A percentile compares a stretch with the other conserved stretches of the same genome.
Conservation (phyloP, 164 flowering plant species). For the Magnolia kwangsiensis region DNA sequence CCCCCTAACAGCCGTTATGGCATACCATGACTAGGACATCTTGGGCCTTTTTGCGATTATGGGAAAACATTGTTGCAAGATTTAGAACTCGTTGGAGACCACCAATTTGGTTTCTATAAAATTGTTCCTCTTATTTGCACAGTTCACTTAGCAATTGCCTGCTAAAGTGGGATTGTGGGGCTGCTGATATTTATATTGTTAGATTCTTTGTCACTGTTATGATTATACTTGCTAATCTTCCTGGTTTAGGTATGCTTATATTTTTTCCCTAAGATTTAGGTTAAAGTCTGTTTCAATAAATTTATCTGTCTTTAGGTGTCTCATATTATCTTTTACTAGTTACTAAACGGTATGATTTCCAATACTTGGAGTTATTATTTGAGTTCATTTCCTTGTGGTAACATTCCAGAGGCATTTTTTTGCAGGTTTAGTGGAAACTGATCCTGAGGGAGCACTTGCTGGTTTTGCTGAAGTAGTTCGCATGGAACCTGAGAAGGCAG, state of each 20-base stretch:
- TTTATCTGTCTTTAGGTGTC: neutral
- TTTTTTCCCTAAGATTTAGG: neutral
- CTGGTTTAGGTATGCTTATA: neutral
- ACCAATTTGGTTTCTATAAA: too few species aligned
- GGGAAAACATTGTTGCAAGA: too few species aligned
- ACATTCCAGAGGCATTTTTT: neutral
- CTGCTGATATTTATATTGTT: too few species aligned
- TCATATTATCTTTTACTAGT: neutral
- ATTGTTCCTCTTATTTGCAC: too few species aligned
- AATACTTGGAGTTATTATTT: neutral
- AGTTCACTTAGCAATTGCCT: too few species aligned
- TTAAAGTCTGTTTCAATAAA: too few species aligned
- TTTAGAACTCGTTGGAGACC: too few species aligned
- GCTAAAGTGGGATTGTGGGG: too few species aligned
- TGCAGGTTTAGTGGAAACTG: constrained; percentile 87
- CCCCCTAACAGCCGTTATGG: too few species aligned
- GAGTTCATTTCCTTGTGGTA: neutral
- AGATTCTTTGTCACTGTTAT: too few species aligned
- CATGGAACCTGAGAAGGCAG: constrained; percentile 99
- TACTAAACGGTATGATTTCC: neutral
- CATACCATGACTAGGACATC: too few species aligned
- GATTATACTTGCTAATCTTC: neutral
- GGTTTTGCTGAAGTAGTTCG: constrained; percentile 93
- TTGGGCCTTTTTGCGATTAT: too few species aligned
- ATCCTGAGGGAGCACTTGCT: constrained; percentile 91